Conservation (phyloP, 768 basidiomycete genomes). For the Russula griseocarnosa region DNA sequence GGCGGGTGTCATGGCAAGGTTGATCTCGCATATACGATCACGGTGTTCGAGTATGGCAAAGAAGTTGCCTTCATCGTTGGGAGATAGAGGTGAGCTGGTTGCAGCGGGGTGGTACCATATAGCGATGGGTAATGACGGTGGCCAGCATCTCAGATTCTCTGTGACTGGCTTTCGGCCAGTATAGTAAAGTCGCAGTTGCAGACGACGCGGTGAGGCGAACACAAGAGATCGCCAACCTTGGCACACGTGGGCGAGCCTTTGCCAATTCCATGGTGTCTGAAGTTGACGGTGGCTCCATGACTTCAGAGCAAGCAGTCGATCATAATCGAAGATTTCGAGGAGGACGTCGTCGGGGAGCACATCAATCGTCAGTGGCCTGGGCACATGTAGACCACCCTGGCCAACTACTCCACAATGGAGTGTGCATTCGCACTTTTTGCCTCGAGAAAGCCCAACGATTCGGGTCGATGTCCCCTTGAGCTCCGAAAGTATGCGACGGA, state of each 20-base stretch:
- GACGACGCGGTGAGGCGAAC: slow-evolving; percentile 8
- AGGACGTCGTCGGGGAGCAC: slow-evolving; percentile 11
- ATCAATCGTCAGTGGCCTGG: not conserved
- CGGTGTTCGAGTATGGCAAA: not conserved
- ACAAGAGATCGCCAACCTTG: slow-evolving; percentile 6
- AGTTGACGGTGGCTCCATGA: not conserved
- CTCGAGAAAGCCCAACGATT: not conserved
- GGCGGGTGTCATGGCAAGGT: not conserved
- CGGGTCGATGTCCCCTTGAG: too few species aligned
- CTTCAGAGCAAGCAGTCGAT: slow-evolving; percentile 1
- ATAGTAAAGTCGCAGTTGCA: slow-evolving; percentile 6
- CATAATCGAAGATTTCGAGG: slow-evolving; percentile 9
- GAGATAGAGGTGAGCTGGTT: not conserved
- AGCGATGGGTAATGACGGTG: slow-evolving; percentile 12
- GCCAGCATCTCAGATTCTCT: not conserved
- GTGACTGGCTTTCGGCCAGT: slow-evolving; percentile 2
- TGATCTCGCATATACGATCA: slow-evolving; percentile 8
- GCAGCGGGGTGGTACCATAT: not conserved
- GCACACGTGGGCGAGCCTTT: slow-evolving; percentile 16
- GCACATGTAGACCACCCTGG: not conserved
- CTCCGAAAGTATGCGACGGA: not conserved
- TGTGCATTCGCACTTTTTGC: not conserved
- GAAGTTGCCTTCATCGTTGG: slow-evolving; percentile 4
- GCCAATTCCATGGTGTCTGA: slow-evolving; percentile 11
- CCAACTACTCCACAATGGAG: too few species aligned